These are phyloP conservation scores for Eucalyptus camaldulensis DNA, from an alignment of 345 rosid species.

Conservation along the genomic window DNA sequence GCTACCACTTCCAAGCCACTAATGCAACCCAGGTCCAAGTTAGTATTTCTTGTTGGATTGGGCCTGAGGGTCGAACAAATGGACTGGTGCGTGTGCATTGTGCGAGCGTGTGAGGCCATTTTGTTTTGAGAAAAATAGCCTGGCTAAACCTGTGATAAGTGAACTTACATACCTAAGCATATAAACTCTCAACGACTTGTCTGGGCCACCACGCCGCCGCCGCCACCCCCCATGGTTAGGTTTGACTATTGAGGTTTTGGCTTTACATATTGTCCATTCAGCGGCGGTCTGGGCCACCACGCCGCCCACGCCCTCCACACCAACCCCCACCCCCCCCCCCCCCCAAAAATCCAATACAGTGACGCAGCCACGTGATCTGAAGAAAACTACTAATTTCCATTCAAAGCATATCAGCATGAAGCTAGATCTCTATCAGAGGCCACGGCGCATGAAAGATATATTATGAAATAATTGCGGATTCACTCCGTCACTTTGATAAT, in stretches of 20 bases:
- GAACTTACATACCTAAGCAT: not conserved
- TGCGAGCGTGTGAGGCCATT: not conserved
- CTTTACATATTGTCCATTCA: not conserved
- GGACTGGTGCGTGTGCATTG: not conserved
- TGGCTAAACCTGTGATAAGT: not conserved
- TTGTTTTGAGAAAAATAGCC: not conserved
- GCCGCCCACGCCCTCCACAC: fast-evolving
- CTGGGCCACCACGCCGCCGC: not conserved
- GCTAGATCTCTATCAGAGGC: not conserved
- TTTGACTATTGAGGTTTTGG: not conserved
- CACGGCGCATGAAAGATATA: too few species aligned
- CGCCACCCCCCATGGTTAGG: not conserved
- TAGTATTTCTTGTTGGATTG: not conserved
- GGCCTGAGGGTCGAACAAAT: not conserved
- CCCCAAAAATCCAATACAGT: too few species aligned
- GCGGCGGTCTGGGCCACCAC: not conserved
- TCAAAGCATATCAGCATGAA: not conserved
- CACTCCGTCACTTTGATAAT: not conserved
- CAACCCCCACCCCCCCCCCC: not conserved
- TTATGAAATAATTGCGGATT: not conserved
- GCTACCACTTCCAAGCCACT: not conserved
- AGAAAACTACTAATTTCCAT: not conserved
- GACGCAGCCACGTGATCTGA: not conserved
- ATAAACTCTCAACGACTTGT: not conserved
- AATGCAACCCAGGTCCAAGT: not conserved